Percentiles rank a stretch among this genome's conserved stretches.
Conservation (phyloP, 495 filamentous ascomycete species). For the Penicillium pulvis region DNA sequence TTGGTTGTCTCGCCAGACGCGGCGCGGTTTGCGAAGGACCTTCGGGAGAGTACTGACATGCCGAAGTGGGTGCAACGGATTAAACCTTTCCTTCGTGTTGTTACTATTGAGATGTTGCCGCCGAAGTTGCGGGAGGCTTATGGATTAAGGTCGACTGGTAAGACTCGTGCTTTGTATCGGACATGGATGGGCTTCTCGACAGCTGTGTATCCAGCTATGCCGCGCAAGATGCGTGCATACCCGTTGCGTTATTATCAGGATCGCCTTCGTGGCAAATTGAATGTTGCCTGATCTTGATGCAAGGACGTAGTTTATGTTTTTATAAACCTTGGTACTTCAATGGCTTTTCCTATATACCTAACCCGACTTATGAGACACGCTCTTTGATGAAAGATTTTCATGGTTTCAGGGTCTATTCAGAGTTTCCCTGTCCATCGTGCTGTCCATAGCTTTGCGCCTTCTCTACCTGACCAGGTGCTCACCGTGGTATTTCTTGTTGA, state of each 20-base stretch:
- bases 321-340: background rate
- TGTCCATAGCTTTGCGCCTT: too few species aligned
- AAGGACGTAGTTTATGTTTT: too few species aligned
- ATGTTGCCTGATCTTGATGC: constrained; percentile 26
- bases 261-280: constrained; percentile 31
- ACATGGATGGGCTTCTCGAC: constrained; percentile 40
- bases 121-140: constrained; percentile 40
- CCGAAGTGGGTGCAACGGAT: constrained; percentile 38
- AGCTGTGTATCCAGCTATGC: constrained; percentile 44
- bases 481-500: too few species aligned
- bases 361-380: too few species aligned
- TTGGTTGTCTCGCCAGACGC: constrained; percentile 38
- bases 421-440: too few species aligned
- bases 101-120: constrained; percentile 47
- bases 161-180: constrained; percentile 37
- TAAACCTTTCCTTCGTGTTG: constrained; percentile 37
- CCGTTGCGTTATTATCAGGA: constrained; percentile 37
- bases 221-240: constrained; percentile 32
- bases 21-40: constrained; percentile 35
- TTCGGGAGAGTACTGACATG: constrained; percentile 30
- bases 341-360: too few species aligned
- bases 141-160: constrained; percentile 36
- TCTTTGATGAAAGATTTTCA: too few species aligned
- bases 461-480: too few species aligned
- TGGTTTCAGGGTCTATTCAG: too few species aligned